Conservation (phyloP, 164 flowering plant species). For the Sextonia rubra region DNA sequence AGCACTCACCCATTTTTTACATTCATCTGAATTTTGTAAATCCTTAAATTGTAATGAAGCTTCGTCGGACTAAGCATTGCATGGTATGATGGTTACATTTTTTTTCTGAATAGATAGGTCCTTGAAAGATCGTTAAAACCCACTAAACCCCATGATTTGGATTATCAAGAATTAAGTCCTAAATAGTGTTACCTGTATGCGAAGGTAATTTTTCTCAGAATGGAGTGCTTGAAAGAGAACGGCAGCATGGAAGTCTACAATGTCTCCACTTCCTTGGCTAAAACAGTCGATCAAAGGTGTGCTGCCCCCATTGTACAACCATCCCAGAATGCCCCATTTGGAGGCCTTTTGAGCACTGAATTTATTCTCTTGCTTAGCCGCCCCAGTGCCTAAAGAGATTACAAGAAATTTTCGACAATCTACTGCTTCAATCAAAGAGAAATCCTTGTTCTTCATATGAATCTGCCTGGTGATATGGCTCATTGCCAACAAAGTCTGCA, state of each 20-base stretch:
- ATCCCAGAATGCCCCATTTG: conserved; percentile 42
- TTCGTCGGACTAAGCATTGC: too few species aligned
- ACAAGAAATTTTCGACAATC: conserved; percentile 32
- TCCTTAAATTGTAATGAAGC: too few species aligned
- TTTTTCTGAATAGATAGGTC: too few species aligned
- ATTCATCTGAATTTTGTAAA: too few species aligned
- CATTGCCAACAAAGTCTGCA: conserved; percentile 42
- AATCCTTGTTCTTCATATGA: conserved; percentile 16
- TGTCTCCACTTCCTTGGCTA: conserved; percentile 42
- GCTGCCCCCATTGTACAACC: conserved; percentile 35
- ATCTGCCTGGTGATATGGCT: conserved; percentile 32
- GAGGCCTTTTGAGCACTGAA: conserved; percentile 34
- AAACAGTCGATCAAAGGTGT: conserved; percentile 39
- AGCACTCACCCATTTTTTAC: too few species aligned
- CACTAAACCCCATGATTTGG: too few species aligned
- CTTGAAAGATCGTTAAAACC: too few species aligned
- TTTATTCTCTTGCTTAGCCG: conserved; percentile 28
- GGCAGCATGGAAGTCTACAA: conserved; percentile 53
- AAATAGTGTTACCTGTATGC: conserved; percentile 38
- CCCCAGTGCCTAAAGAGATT: conserved; percentile 50
- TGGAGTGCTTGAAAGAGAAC: conserved; percentile 34
- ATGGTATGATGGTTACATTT: too few species aligned
- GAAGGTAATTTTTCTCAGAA: conserved; percentile 37
- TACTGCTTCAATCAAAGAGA: conserved; percentile 19
- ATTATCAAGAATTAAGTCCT: too few species aligned